Percentiles rank a stretch among this genome's conserved stretches.
Evolutionary conservation across 2,329 filamentous ascomycete genomes (phyloP).

Genomic region (Gnomoniopsis sp.): DNA sequence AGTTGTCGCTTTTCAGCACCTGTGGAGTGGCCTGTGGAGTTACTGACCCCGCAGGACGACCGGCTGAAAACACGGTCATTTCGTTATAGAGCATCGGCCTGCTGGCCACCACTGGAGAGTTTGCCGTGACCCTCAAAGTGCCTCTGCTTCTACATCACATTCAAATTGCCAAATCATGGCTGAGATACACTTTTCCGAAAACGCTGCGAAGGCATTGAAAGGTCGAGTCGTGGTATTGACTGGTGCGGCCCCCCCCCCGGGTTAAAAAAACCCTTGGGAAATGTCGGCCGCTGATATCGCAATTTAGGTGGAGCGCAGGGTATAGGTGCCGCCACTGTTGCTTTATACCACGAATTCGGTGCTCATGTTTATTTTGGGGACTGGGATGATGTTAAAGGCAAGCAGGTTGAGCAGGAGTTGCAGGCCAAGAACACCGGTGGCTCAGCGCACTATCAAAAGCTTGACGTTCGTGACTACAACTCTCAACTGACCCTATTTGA

Average conservation of each 20-base stretch:
- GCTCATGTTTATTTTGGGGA: constrained; percentile 27
- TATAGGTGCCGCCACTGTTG: constrained; percentile 25
- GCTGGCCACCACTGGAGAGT: too few relatives aligned
- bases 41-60: constrained; percentile 6
- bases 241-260: constrained; percentile 4
- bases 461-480: constrained; percentile 44
- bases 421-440: constrained; percentile 13
- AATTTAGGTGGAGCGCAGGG: constrained; percentile 24
- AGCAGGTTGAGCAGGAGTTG: constrained; percentile 16
- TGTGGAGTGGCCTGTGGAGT: too few relatives aligned
- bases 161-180: too few relatives aligned
- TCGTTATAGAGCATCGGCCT: too few relatives aligned
- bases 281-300: not conserved
- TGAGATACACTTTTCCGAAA: constrained; percentile 17
- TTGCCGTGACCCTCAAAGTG: too few relatives aligned
- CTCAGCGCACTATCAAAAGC: constrained; percentile 34
- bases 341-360: constrained; percentile 20
- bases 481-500: constrained; percentile 44
- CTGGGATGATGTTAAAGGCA: constrained; percentile 22
- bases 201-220: constrained; percentile 10
- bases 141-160: too few relatives aligned
- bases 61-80: not conserved
- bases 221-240: constrained; percentile 22
- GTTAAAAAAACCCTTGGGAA: too few relatives aligned
- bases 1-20: too few relatives aligned